These are phyloP conservation scores for Neostapfia colusana DNA, from an alignment of 176 grass and related monocot species.

Conservation along the genomic window DNA sequence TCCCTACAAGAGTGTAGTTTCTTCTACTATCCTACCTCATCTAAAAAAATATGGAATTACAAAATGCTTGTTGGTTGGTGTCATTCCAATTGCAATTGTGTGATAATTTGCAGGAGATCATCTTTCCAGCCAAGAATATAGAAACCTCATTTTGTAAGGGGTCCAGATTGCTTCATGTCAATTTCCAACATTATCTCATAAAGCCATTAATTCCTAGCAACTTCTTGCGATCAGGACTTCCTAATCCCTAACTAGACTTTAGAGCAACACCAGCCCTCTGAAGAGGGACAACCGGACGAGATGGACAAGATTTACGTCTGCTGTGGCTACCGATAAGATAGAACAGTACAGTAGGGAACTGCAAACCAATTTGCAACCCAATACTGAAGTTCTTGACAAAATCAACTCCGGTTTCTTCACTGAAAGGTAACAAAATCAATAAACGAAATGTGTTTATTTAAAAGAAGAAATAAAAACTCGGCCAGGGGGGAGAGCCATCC, in stretches of 20 bases:
- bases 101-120: neutral
- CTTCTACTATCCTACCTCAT: too few species aligned
- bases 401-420: conserved; percentile 3
- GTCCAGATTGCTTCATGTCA: neutral
- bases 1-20: too few species aligned
- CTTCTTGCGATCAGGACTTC: neutral
- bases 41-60: neutral
- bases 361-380: neutral
- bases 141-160: neutral
- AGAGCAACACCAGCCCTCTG: neutral
- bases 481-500: neutral
- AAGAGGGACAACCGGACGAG: neutral
- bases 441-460: neutral
- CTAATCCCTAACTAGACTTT: neutral
- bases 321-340: neutral
- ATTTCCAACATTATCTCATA: neutral
- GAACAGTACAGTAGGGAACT: neutral
- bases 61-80: neutral
- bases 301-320: neutral
- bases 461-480: neutral
- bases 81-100: neutral
- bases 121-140: neutral
- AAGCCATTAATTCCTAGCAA: neutral
- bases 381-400: neutral
- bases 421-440: neutral